Conservation (phyloP, 768 basidiomycete genomes). For the Hygrocybe punicea region DNA sequence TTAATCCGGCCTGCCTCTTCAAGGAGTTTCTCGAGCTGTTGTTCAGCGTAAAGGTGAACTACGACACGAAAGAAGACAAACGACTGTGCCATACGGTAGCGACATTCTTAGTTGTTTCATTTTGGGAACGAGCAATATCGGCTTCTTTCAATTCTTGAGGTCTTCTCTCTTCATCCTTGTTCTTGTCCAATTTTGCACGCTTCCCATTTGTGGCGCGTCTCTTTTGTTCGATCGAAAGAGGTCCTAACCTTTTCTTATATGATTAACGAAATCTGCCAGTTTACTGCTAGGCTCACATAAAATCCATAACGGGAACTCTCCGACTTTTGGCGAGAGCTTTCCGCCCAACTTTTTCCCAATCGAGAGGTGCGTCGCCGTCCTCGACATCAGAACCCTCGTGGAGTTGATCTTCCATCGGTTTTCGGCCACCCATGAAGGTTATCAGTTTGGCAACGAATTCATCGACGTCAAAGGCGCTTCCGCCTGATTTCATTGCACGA, state of each 20-base stretch:
- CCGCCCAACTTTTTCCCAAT: conserved; percentile 86
- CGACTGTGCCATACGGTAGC: conserved; percentile 49
- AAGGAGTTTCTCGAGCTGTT: conserved; percentile 62
- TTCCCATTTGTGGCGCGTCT: conserved; percentile 53
- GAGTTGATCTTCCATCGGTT: conserved; percentile 41
- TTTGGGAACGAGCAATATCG: conserved; percentile 78
- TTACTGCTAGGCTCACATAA: conserved; percentile 62
- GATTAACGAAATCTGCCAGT: neutral
- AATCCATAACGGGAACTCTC: conserved; percentile 76
- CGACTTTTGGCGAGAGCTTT: conserved; percentile 77
- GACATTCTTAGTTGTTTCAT: conserved; percentile 89
- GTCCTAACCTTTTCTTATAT: conserved; percentile 72
- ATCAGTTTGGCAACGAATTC: conserved; percentile 80
- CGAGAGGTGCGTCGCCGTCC: conserved; percentile 45
- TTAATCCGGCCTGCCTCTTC: conserved; percentile 55
- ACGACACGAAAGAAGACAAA: neutral
- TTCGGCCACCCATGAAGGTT: conserved; percentile 71
- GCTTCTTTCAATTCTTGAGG: conserved; percentile 82
- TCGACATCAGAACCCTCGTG: conserved; percentile 52
- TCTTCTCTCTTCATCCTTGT: conserved; percentile 60
- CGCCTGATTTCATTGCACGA: conserved; percentile 85
- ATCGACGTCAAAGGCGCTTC: conserved; percentile 86
- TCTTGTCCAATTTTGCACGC: conserved; percentile 68
- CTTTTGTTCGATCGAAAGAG: conserved; percentile 82
- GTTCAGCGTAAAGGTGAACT: neutral